These are phyloP conservation scores for Poronia punctata DNA, from an alignment of 495 filamentous ascomycete species.

Conservation along the genomic window DNA sequence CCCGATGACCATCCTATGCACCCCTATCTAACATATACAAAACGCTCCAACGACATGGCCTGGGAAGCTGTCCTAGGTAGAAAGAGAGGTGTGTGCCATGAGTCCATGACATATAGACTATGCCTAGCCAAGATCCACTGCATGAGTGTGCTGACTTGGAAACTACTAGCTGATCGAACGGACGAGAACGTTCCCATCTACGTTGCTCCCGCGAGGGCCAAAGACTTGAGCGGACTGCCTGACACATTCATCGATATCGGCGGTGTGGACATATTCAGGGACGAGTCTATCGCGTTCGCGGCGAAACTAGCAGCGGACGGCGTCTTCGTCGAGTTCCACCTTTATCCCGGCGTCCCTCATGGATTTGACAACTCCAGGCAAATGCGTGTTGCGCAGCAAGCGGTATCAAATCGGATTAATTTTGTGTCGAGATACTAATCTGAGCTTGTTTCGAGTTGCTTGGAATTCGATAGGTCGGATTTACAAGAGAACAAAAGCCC, in stretches of 20 bases:
- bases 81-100: conserved; percentile 4
- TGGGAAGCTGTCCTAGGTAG: conserved; percentile 27
- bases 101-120: not conserved
- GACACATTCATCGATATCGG: conserved; percentile 32
- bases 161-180: conserved; percentile 3
- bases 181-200: conserved; percentile 18
- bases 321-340: conserved; percentile 41
- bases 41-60: conserved; percentile 23
- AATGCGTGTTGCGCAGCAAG: not conserved
- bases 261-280: conserved; percentile 34
- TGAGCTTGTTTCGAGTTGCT: too few species aligned
- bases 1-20: conserved; percentile 18
- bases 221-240: conserved; percentile 28
- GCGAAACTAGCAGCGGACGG: conserved; percentile 27
- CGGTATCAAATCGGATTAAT: not conserved
- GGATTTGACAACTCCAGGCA: conserved; percentile 29
- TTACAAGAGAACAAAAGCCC: too few species aligned
- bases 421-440: conserved; percentile 6
- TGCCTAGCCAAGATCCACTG: not conserved
- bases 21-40: conserved; percentile 29
- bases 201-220: conserved; percentile 27
- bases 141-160: conserved; percentile 1
- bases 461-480: too few species aligned
- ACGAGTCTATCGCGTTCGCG: conserved; percentile 38
- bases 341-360: conserved; percentile 45